Conservation (phyloP, 2,329 filamentous ascomycete genomes). For the Paecilomyces fulvus region DNA sequence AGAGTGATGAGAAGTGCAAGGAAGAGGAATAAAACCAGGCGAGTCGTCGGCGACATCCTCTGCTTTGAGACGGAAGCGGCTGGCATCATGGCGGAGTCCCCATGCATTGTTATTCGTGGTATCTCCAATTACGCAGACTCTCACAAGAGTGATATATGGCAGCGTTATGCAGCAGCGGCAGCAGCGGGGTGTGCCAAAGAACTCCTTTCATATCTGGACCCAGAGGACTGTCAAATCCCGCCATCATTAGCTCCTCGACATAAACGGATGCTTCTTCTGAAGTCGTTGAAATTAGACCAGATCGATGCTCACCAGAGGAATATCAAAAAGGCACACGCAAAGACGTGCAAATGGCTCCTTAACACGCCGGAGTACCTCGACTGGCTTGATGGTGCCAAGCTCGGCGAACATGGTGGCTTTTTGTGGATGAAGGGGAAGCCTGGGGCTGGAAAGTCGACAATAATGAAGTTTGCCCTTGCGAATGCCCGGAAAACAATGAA, state of each 20-base stretch:
- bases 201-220: slow-evolving; percentile 2
- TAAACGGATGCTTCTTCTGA: slow-evolving; percentile 15
- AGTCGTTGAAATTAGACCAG: slow-evolving; percentile 29
- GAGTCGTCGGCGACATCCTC: slow-evolving; percentile 3
- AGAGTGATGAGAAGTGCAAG: slow-evolving; percentile 8
- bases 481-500: slow-evolving; percentile 2
- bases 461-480: slow-evolving; percentile 21
- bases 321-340: slow-evolving; percentile 29
- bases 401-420: slow-evolving; percentile 18
- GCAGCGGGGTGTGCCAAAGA: slow-evolving; percentile 13
- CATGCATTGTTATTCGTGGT: slow-evolving; percentile 14
- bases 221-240: not conserved
- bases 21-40: slow-evolving; percentile 5
- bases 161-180: slow-evolving; percentile 9
- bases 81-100: slow-evolving; percentile 11
- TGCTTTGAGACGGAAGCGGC: slow-evolving; percentile 16
- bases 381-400: slow-evolving; percentile 27
- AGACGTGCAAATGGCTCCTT: slow-evolving; percentile 39
- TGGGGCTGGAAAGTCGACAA: slow-evolving; percentile 28
- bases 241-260: not conserved
- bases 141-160: slow-evolving; percentile 15
- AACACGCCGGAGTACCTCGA: slow-evolving; percentile 22
- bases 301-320: slow-evolving; percentile 31
- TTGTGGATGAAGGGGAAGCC: slow-evolving; percentile 35
- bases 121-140: slow-evolving; percentile 15